Base-by-base conservation (phyloP, 495 filamentous ascomycete species). In the Hypoxylon intermedium region DNA sequence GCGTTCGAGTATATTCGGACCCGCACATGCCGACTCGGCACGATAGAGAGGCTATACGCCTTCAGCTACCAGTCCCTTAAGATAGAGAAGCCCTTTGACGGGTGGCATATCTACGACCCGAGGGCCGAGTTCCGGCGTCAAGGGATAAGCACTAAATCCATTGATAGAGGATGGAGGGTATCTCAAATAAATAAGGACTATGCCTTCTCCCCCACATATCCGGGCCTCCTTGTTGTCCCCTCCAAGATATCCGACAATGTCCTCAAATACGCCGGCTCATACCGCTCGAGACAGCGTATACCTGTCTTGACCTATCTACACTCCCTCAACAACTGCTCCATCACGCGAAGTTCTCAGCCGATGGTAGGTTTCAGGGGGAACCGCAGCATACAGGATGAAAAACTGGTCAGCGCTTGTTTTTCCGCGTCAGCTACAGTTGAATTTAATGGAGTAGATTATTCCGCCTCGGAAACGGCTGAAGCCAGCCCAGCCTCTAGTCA, bases 281-380 rank as follows among this genome's bases (percentile, higher is more conserved):
- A 93, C 75, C 88, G 94, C 28, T 98, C 94, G 0, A 83, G 91
- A 44, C 85, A 86, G 41, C 85, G 94, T 53, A 90, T 99, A 74
- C 94, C 94, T 13, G 89, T 87, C 6, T 77, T 98, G 30, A 89
- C 90, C 24, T 99, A 99, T 70, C 83, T 97, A 9, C 94, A 99
- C 72, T 92, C 94, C 1, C 81, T 98, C 54, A 99, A 98, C 74
- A 96, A 95, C 71, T 97, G 94, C 72, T 92, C 92, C 20, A 98
- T 99, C 59, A 97, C 93, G 2, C 81, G 94, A 59, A 95, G 93
- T 69, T 94, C 95, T 2, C 94, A 99, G 74, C 94, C 94, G 1
- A 75, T 96, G 53, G 89, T 93, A 13, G 94, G 94, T 2, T 84
- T 98, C 11, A 83, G 90, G 48, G 86, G 90, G 45, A 93, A 96